Base-by-base conservation (phyloP, 2,329 filamentous ascomycete genomes). In the Bretziella fagacearum region DNA sequence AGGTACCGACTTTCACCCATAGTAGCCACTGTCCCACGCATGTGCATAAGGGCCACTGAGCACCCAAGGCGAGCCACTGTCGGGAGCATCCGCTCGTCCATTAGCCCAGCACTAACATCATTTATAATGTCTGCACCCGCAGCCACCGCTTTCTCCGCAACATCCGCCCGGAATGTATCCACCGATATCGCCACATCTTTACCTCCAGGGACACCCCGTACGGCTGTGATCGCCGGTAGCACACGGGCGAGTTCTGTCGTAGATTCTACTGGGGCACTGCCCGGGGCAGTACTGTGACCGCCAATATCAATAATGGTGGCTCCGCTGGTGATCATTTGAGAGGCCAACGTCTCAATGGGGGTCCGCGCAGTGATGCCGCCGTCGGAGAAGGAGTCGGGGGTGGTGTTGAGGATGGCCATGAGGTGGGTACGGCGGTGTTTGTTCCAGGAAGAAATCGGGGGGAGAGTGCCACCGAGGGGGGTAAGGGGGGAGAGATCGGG, bases 351-450 rank as follows among this genome's bases (percentile, higher is more conserved):
- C 7, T n/a, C 25, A 6, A 43, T 29, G 57, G 36, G 65, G 63
- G 40, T 43, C 17, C n/a, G 20, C 2, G 40, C 40, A 60, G 86
- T 73, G 6, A 67, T 57, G 6, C 86, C 86, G 46, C 86, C 89
- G 58, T 96, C 87, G 1, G 89, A 96, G 66, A 98, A 98, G 7
- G 89, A 96, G 63, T 98, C 89, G 0, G 89, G 89, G 0, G 91
- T 96, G 45, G 93, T 66, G 62, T 98, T 98, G 39, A 96, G 69
- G 53, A 98, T 93, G 47, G 83, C 84, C 91, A 98, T 98, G 54
- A 95, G 64, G 39, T 77, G 75, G 0, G 89, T 95, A 46, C 65
- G 68, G 41, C 79, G 73, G 39, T 69, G 66, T 5, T 69, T 63
- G 26, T 66, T 63, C 25, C 76, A 63, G 15, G 82, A 69, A 44